These are phyloP conservation scores for Lipomyces yamanashiensis DNA, from an alignment of 805 yeast species.

Conservation along the genomic window DNA sequence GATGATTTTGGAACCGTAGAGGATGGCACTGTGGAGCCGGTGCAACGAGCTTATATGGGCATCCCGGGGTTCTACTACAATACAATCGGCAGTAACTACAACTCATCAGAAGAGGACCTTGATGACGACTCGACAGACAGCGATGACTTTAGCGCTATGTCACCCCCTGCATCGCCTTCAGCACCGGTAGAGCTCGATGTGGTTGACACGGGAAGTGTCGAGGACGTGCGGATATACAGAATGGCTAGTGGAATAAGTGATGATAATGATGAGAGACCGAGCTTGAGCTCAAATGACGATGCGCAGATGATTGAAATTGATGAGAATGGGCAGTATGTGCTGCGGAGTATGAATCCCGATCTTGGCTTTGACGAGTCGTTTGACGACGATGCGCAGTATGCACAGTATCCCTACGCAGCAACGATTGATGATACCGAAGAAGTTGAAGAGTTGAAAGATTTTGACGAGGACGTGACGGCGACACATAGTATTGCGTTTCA, in stretches of 20 bases:
- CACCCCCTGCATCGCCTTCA: constrained; percentile 2
- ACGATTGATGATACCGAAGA: constrained; percentile 16
- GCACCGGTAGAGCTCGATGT: constrained; percentile 9
- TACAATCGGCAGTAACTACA: constrained; percentile 22
- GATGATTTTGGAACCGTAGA: neutral
- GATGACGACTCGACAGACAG: constrained; percentile 28
- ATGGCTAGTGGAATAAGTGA: constrained; percentile 1
- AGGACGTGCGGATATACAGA: constrained; percentile 6
- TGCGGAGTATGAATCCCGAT: constrained; percentile 7
- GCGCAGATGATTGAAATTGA: constrained; percentile 23
- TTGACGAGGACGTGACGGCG: constrained; percentile 19
- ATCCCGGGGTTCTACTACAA: constrained; percentile 30
- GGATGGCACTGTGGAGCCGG: neutral
- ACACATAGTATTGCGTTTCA: constrained; percentile 1
- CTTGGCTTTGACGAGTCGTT: constrained; percentile 9
- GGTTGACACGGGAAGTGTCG: constrained; percentile 9
- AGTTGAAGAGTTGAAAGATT: constrained; percentile 11
- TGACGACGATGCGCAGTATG: constrained; percentile 13
- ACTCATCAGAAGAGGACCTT: constrained; percentile 35
- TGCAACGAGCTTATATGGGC: constrained; percentile 17
- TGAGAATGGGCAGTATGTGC: constrained; percentile 7
- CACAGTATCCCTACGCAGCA: neutral
- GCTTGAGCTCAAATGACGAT: constrained; percentile 10
- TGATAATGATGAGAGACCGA: neutral
- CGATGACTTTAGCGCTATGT: neutral